Percentiles rank a stretch among this genome's conserved stretches.
Evolutionary conservation across 1,284 basidiomycete species (phyloP).

Genomic region (Veloporphyrellus conicus): DNA sequence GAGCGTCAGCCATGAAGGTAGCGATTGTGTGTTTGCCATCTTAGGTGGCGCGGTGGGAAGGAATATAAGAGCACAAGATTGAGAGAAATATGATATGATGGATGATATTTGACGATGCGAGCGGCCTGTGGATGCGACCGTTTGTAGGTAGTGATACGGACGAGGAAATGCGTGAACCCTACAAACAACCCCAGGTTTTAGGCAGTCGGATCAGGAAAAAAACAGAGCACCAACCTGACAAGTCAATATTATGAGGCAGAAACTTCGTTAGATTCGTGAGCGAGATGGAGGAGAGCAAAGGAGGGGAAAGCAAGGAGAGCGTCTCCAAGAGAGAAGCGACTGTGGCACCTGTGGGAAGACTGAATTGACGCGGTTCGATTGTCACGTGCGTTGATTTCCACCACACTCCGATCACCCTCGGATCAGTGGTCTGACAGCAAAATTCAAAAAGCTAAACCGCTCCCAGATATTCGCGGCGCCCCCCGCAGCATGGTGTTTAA

Average conservation of each 20-base stretch:
- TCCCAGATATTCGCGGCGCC: too few species aligned
- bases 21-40: conserved; percentile 52
- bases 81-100: background rate
- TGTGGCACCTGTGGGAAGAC: conserved; percentile 19
- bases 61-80: conserved; percentile 7
- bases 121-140: background rate
- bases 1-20: conserved; percentile 63
- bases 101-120: conserved; percentile 5
- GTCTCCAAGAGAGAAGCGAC: conserved; percentile 14
- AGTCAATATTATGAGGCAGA: conserved; percentile 9
- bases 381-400: conserved; percentile 34
- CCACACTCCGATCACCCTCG: background rate
- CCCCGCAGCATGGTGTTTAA: too few species aligned
- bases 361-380: conserved; percentile 29
- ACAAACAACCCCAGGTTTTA: background rate
- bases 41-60: conserved; percentile 6
- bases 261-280: conserved; percentile 19
- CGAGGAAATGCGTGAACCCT: conserved; percentile 28
- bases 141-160: conserved; percentile 6
- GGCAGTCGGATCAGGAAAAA: background rate
- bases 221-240: conserved; percentile 10
- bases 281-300: conserved; percentile 5
- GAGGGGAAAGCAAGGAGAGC: conserved; percentile 4
- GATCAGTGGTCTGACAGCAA: background rate
- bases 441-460: background rate